phyloP scores from a whole-genome alignment of 2,329 filamentous ascomycete species.

The Aspergillus fructus region DNA sequence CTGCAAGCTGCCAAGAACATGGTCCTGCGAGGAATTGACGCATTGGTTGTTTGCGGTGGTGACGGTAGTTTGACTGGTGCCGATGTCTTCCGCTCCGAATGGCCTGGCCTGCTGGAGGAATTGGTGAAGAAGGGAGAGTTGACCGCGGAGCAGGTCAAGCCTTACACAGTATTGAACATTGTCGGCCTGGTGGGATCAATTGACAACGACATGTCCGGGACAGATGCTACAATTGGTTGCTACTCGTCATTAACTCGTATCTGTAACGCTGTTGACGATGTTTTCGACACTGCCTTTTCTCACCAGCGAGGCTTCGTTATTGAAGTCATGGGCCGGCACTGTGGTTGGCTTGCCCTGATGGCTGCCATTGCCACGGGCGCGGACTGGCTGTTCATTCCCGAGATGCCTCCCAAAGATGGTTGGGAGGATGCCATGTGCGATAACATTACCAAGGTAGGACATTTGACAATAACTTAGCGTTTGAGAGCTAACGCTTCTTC shows the following conservation, averaged over 20 bases:
- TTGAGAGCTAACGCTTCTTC: neutral
- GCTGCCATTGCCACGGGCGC: slow-evolving; percentile 91
- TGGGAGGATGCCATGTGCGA: slow-evolving; percentile 88
- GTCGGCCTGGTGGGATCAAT: slow-evolving; percentile 96
- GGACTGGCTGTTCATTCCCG: slow-evolving; percentile 95
- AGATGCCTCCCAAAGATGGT: slow-evolving; percentile 81
- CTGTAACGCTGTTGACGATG: slow-evolving; percentile 93
- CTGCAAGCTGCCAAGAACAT: slow-evolving; percentile 89
- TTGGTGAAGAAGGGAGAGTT: slow-evolving; percentile 74
- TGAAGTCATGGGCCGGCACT: slow-evolving; percentile 97
- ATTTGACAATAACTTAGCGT: neutral
- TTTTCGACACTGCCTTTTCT: slow-evolving; percentile 87
- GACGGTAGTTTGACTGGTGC: slow-evolving; percentile 95
- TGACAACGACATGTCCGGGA: slow-evolving; percentile 96
- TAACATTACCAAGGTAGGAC: slow-evolving; percentile 66
- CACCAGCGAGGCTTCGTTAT: slow-evolving; percentile 97
- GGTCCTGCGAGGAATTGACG: slow-evolving; percentile 88
- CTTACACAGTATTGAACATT: slow-evolving; percentile 87
- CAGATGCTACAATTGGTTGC: slow-evolving; percentile 94
- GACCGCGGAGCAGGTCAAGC: slow-evolving; percentile 66
- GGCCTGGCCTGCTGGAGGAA: slow-evolving; percentile 84
- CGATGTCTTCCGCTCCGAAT: slow-evolving; percentile 88
- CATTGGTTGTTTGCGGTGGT: slow-evolving; percentile 93
- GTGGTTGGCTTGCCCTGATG: slow-evolving; percentile 96
- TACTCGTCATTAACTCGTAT: slow-evolving; percentile 92